phyloP scores from a whole-genome alignment of 192 early-diverging fungal genomes.

The Ambispora gerdemannii region DNA sequence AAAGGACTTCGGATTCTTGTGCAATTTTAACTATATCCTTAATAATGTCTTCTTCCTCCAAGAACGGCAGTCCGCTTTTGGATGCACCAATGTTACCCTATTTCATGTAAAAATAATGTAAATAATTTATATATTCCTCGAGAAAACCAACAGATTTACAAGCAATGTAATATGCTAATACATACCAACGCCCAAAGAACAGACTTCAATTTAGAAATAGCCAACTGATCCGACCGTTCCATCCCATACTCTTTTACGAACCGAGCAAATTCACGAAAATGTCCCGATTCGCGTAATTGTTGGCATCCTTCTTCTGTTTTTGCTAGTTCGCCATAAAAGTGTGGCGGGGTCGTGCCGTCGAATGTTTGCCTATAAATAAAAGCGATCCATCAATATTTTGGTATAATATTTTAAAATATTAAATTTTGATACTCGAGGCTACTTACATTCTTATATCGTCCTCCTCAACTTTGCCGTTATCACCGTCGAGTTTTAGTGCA shows the following conservation, averaged over 20 bases:
- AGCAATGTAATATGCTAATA: neutral
- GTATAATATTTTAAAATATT: no score
- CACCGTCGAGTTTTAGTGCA: constrained; percentile 34
- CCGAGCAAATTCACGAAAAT: constrained; percentile 63
- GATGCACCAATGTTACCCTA: constrained; percentile 77
- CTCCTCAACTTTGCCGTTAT: constrained; percentile 7
- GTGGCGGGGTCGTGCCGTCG: constrained; percentile 53
- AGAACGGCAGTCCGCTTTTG: constrained; percentile 60
- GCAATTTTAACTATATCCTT: constrained; percentile 70
- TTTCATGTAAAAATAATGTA: constrained; percentile 5
- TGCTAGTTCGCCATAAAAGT: constrained; percentile 79
- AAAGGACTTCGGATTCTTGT: constrained; percentile 61
- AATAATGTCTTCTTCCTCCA: constrained; percentile 69
- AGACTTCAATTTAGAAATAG: constrained; percentile 62
- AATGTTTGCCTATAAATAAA: constrained; percentile 35
- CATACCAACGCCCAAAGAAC: constrained; percentile 75
- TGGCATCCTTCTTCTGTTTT: constrained; percentile 72
- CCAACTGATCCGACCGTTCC: constrained; percentile 38
- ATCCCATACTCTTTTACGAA: constrained; percentile 51
- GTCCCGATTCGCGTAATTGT: constrained; percentile 58
- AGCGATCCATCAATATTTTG: no score
- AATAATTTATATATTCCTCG: no score
- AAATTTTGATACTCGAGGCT: no score
- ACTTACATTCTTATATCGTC: constrained; percentile 34
- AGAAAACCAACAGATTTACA: no score